Evolutionary conservation across 75 land plant genomes (phyloP).

Genomic region (Selaginella moellendorffii): DNA sequence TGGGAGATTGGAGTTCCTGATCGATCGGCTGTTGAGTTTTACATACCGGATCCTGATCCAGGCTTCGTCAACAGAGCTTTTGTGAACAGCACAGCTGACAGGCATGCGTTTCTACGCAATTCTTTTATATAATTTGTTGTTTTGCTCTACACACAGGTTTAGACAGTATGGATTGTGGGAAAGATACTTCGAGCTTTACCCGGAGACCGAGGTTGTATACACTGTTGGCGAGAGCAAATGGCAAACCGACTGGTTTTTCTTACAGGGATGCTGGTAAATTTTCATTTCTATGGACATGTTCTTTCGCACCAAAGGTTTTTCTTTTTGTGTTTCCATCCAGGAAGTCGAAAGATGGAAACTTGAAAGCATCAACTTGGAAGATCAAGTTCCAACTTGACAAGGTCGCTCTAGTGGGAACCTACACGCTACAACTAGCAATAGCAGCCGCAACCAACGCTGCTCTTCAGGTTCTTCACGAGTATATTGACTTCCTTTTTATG

Average conservation of each 20-base stretch:
- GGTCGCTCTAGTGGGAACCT: conserved; percentile 18
- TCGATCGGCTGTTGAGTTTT: conserved; percentile 9
- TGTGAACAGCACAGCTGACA: conserved; percentile 5
- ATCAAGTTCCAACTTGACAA: conserved; percentile 32
- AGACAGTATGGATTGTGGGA: conserved; percentile 20
- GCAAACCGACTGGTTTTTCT: conserved; percentile 23
- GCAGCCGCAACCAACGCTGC: conserved; percentile 30
- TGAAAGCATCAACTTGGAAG: conserved; percentile 40
- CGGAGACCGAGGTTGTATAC: conserved; percentile 12
- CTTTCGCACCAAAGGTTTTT: no score
- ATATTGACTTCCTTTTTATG: background rate
- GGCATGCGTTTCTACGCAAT: background rate
- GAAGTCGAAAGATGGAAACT: conserved; percentile 12
- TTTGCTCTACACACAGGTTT: background rate
- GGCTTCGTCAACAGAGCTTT: conserved; percentile 10
- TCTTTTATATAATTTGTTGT: background rate
- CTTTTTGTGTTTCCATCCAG: background rate
- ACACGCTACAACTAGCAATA: conserved; percentile 35
- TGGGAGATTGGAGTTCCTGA: conserved; percentile 16
- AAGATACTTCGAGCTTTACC: conserved; percentile 16
- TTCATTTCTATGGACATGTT: background rate
- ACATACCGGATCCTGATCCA: conserved; percentile 15
- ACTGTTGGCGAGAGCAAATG: conserved; percentile 19
- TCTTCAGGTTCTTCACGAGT: background rate
- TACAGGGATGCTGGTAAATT: conserved; percentile 6